phyloP scores from a whole-genome alignment of 805 yeast genomes.

The Cyberlindnera bimundalis region DNA sequence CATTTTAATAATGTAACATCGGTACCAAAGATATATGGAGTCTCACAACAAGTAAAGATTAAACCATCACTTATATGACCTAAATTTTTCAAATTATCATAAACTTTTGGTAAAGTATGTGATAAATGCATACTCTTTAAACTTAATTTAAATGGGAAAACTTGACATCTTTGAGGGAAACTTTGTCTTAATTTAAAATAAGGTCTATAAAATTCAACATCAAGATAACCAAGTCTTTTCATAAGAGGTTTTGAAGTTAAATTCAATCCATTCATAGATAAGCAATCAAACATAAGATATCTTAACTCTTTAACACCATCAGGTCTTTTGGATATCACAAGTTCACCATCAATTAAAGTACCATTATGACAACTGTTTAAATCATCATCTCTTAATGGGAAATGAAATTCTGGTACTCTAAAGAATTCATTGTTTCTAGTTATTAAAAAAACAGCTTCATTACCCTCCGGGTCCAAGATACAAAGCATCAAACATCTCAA shows the following conservation, averaged over 20 bases:
- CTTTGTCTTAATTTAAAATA: conserved; percentile 63
- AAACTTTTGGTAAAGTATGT: conserved; percentile 72
- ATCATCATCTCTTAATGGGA: conserved; percentile 54
- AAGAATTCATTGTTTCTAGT: conserved; percentile 87
- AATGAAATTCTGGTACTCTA: conserved; percentile 77
- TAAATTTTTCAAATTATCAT: conserved; percentile 63
- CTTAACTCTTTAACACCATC: conserved; percentile 63
- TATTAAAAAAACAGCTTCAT: conserved; percentile 85
- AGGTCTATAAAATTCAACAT: conserved; percentile 78
- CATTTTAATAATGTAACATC: conserved; percentile 85
- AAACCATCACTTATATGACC: conserved; percentile 93
- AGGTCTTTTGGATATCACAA: conserved; percentile 67
- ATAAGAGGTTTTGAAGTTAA: conserved; percentile 69
- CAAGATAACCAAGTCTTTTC: conserved; percentile 82
- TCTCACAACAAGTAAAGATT: conserved; percentile 85
- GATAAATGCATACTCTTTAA: conserved; percentile 87
- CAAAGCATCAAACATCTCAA: conserved; percentile 75
- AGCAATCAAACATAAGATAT: conserved; percentile 86
- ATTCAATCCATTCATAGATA: conserved; percentile 74
- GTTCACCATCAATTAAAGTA: conserved; percentile 90
- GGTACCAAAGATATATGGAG: conserved; percentile 87
- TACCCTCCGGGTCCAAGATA: conserved; percentile 61
- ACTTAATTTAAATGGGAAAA: conserved; percentile 81
- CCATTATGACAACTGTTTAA: conserved; percentile 73
- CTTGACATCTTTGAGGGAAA: conserved; percentile 69